Evolutionary conservation across 2,329 filamentous ascomycete species (phyloP), one percentile per base, ranked within the genome.

Genomic region (Catunica adiposa): DNA sequence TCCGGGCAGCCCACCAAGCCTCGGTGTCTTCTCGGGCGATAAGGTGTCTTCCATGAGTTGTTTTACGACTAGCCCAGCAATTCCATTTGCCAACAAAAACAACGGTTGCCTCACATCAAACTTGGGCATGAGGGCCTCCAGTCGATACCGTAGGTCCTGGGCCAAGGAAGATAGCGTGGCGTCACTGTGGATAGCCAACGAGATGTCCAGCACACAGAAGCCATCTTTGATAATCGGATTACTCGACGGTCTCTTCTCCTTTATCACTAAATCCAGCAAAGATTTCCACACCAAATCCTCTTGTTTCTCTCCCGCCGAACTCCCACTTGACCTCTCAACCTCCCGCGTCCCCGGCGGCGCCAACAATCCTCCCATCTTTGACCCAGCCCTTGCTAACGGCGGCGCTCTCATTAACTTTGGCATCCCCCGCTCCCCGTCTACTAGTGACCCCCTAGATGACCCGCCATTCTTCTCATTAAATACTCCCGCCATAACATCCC

Each of bases 231-330:
- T 20, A 5, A 20, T 20, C 8, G 44, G 3, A 8, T 48, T 48
- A 22, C 20, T 25, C 11, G n/a, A 20, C 3, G 2, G 20, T 2
- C 22, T 23, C n/a, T 48, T 48, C 44, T 48, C 15, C 17, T n/a
- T 11, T 14, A 23, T 48, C 5, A 48, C 23, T 5, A 48, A 14
- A 23, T 52, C 50, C 6, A 52, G 15, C 15, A 52, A 23, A 20
- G 22, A 20, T 17, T 52, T 52, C 50, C 50, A 52, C 5, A 40
- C 31, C 11, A 52, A 20, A 15, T 52, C 50, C 20, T 52, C 50
- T n/a, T 4, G 15, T n/a, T 3, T 48, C 9, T n/a, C n/a, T 11
- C 44, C 22, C 9, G n/a, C 17, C 22, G n/a, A 17, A 11, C 44
- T 48, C n/a, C 44, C 15, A 48, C 22, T 20, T 2, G n/a, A 14